phyloP scores from a whole-genome alignment of 352 stramenopile species.

The Lagenidium giganteum region DNA sequence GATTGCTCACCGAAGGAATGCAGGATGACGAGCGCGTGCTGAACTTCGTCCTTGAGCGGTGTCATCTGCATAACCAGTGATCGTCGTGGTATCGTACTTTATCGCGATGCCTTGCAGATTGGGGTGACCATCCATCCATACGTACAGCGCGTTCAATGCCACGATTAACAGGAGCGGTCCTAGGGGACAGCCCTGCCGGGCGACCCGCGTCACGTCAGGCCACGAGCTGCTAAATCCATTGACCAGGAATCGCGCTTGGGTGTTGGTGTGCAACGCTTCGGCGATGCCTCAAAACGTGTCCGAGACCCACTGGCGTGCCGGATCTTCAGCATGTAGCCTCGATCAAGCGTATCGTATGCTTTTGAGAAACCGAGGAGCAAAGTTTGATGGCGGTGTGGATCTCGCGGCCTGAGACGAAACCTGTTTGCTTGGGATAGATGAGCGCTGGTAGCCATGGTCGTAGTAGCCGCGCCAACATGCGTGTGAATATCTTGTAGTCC shows the following conservation, averaged over 20 bases:
- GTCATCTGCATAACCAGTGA: no score
- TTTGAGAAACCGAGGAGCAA: constrained; percentile 4
- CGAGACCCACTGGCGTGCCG: not conserved
- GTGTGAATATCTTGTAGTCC: constrained; percentile 16
- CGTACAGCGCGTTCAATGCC: not conserved
- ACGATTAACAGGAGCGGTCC: constrained; percentile 6
- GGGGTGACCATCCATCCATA: no score
- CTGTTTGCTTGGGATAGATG: no score
- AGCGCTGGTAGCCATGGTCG: no score
- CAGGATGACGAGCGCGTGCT: no score
- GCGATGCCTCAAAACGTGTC: not conserved
- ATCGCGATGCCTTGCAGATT: no score
- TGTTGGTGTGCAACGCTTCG: not conserved
- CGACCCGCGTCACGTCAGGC: no score
- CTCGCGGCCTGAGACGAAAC: constrained; percentile 2
- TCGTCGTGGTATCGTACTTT: no score
- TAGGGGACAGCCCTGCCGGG: constrained; percentile 5
- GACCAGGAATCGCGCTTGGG: not conserved
- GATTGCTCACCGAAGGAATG: no score
- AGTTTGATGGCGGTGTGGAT: constrained; percentile 4
- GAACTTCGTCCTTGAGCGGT: no score
- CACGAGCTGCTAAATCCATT: no score
- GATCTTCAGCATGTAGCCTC: not conserved
- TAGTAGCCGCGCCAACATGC: no score
- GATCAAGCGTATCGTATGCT: constrained; percentile 5